phyloP scores from a whole-genome alignment of 805 yeast species.

The Deakozyma indianensis region DNA sequence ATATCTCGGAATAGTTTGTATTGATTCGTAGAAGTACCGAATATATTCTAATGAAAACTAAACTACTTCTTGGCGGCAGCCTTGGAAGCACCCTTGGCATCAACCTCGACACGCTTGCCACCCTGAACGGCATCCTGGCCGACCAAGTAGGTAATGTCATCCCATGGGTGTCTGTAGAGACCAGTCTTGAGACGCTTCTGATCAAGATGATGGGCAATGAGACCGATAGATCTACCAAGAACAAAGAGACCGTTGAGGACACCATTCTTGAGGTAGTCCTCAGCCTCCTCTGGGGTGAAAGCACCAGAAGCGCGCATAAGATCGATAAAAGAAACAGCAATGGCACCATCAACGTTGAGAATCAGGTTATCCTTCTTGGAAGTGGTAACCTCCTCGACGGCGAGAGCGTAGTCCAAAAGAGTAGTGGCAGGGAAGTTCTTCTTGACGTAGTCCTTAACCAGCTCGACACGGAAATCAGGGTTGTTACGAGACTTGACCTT shows the following conservation, averaged over 20 bases:
- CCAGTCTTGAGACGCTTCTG: conserved; percentile 34
- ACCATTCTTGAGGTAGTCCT: conserved; percentile 30
- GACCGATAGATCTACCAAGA: conserved; percentile 31
- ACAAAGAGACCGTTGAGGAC: conserved; percentile 33
- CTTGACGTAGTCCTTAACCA: conserved; percentile 31
- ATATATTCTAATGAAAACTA: too few species aligned
- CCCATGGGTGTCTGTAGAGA: conserved; percentile 34
- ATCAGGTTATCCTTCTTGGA: conserved; percentile 33
- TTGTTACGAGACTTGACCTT: conserved; percentile 33
- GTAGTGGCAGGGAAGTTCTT: conserved; percentile 30
- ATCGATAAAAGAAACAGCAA: conserved; percentile 31
- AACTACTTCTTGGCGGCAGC: conserved; percentile 5
- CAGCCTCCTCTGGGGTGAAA: conserved; percentile 30
- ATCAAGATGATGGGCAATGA: conserved; percentile 32
- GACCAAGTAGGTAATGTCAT: conserved; percentile 30
- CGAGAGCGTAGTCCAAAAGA: conserved; percentile 30
- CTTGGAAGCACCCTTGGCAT: conserved; percentile 19
- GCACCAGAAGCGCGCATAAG: conserved; percentile 30
- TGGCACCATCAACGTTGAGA: conserved; percentile 31
- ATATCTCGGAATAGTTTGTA: too few species aligned
- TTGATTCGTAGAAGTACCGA: too few species aligned
- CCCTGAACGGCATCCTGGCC: conserved; percentile 23
- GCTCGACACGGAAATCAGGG: conserved; percentile 34
- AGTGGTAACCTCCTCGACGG: conserved; percentile 35
- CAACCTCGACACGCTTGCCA: conserved; percentile 23